Base-by-base conservation (phyloP, 257 asterid species). In the Lavandula angustifolia region DNA sequence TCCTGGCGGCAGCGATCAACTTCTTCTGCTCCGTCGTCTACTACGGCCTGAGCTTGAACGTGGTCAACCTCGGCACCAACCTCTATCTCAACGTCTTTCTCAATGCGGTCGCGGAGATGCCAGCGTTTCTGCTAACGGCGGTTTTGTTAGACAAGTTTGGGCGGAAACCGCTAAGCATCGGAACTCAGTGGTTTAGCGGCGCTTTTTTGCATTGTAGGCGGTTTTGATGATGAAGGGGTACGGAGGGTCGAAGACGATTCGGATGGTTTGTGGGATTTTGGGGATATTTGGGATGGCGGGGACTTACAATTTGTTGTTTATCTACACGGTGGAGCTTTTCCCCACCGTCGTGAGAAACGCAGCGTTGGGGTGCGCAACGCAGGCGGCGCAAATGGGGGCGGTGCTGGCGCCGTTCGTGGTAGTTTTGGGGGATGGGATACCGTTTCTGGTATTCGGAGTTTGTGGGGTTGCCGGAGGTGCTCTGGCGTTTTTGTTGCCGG, bases 281-380 rank as follows among this genome's bases (percentile, higher is more conserved):
- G 96, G 98, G 58, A 91, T 91, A 32, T 91, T 91, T 1, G 94
- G 96, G n/a, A 86, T 88, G 94, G 96, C 96, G 0, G 98, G 90
- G 33, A 91, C 98, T 0, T 91, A 88, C 13, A 91, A 91, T 54
- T 42, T 91, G 77, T 10, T 91, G 72, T 88, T 84, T 4, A 87
- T 91, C 14, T 91, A 91, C 59, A 80, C 94, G 11, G 27, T 79
- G 47, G 98, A 91, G 84, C 70, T 91, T 54, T 91, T 91, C 27
- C 98, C 98, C 0, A 91, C 96, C 0, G 94, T 84, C 62, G 96
- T 91, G 14, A 71, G 98, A n/a, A 91, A 83, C 32, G 88, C 98
- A 0, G 98, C 96, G 6, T 68, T 91, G 3, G 98, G 98, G 4
- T 78, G 91, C n/a, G 88, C 92, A 1, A 83, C 91, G 9, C 98